These are phyloP conservation scores for Ophiocordyceps sinensis DNA, from an alignment of 2,329 filamentous ascomycete species.

Conservation along the genomic window DNA sequence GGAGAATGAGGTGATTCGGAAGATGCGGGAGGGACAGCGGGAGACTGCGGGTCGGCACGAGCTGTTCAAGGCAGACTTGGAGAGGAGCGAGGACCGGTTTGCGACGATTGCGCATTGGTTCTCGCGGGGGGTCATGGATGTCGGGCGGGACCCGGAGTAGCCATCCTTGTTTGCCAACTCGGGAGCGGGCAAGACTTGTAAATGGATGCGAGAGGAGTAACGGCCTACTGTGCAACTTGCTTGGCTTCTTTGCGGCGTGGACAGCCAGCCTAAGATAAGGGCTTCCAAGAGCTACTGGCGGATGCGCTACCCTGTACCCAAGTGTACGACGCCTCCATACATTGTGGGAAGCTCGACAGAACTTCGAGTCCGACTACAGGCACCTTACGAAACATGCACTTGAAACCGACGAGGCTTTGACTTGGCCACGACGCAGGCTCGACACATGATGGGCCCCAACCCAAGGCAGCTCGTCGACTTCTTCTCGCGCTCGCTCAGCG, in stretches of 20 bases:
- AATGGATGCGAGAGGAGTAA: background rate
- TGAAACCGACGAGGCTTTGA: background rate
- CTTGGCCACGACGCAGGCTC: background rate
- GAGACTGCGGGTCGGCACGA: slow-evolving; percentile 82
- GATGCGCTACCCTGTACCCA: no score
- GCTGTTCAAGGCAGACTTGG: slow-evolving; percentile 69
- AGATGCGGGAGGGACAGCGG: slow-evolving; percentile 72
- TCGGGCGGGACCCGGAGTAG: slow-evolving; percentile 21
- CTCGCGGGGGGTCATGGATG: slow-evolving; percentile 76
- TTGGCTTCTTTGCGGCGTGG: background rate
- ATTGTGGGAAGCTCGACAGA: no score
- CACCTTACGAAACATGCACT: no score
- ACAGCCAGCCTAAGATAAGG: background rate
- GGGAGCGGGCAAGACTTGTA: background rate
- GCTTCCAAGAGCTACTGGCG: no score
- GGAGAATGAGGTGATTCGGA: slow-evolving; percentile 76
- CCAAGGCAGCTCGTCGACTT: slow-evolving; percentile 19
- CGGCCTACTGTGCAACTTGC: no score
- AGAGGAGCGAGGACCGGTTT: slow-evolving; percentile 67
- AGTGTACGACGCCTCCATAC: no score
- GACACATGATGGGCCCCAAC: slow-evolving; percentile 4
- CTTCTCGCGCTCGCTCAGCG: slow-evolving; percentile 28
- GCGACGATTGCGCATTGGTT: slow-evolving; percentile 92
- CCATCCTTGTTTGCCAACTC: background rate
- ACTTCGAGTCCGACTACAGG: no score